Percentiles rank a stretch among this genome's conserved stretches.
These are phyloP conservation scores for Coccomyxa sp. DNA, from an alignment of 139 green algal species.

Conservation along the genomic window DNA sequence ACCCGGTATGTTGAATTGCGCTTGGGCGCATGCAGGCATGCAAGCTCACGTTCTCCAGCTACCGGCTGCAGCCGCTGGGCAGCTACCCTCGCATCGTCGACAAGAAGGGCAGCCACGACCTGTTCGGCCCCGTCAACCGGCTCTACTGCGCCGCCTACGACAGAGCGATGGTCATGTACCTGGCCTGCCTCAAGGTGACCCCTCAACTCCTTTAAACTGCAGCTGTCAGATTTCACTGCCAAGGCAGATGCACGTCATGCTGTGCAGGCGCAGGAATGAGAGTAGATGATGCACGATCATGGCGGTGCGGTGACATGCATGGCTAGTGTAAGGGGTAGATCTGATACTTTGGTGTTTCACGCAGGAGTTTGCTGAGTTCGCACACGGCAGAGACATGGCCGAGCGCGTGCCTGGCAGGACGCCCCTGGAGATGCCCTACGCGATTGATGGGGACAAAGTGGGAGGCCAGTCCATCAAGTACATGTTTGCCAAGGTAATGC, in stretches of 20 bases:
- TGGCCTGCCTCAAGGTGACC: slow-evolving; percentile 71
- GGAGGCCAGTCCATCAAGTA: slow-evolving; percentile 74
- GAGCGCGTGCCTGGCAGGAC: slow-evolving; percentile 10
- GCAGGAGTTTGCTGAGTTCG: slow-evolving; percentile 81
- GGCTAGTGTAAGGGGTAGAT: neutral
- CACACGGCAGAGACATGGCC: slow-evolving; percentile 29
- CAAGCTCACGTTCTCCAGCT: slow-evolving; percentile 38
- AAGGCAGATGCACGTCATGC: neutral
- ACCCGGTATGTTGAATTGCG: neutral
- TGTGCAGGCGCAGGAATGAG: neutral
- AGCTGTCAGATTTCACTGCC: neutral
- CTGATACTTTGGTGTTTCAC: neutral
- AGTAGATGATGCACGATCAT: neutral
- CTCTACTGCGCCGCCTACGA: slow-evolving; percentile 84
- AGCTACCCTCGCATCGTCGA: slow-evolving; percentile 81
- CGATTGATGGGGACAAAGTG: slow-evolving; percentile 84
- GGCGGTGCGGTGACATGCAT: neutral
- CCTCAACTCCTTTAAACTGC: neutral
- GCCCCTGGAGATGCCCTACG: slow-evolving; percentile 78
- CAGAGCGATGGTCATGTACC: slow-evolving; percentile 70
- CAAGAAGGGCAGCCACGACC: slow-evolving; percentile 48
- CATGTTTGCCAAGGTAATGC: slow-evolving; percentile 62
- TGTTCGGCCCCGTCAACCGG: slow-evolving; percentile 89
- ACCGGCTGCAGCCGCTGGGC: slow-evolving; percentile 80
- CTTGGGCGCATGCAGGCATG: slow-evolving; percentile 48